phyloP scores from a whole-genome alignment of 2,329 filamentous ascomycete genomes.

The Exophiala dermatitidis region DNA sequence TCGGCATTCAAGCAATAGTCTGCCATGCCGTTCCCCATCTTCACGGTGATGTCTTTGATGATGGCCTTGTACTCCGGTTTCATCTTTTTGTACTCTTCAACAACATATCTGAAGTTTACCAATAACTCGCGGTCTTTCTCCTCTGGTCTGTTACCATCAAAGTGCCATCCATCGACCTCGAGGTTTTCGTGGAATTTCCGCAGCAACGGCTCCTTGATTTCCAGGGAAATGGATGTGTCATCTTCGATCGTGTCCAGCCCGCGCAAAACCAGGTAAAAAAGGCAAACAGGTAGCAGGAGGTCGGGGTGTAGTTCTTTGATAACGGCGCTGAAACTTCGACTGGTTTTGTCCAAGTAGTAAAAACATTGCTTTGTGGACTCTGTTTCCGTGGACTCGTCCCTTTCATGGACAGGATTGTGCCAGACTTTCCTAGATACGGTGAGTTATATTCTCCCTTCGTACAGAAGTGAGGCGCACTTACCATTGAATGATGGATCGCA shows the following conservation, averaged over 20 bases:
- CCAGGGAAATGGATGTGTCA: slow-evolving; percentile 83
- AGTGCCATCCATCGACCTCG: slow-evolving; percentile 83
- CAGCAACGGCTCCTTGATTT: slow-evolving; percentile 77
- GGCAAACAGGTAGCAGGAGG: slow-evolving; percentile 74
- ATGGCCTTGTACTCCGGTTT: slow-evolving; percentile 78
- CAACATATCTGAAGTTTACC: slow-evolving; percentile 82
- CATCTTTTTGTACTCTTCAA: slow-evolving; percentile 79
- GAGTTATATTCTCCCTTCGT: slow-evolving; percentile 6
- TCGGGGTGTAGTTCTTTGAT: slow-evolving; percentile 95
- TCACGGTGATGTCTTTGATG: slow-evolving; percentile 83
- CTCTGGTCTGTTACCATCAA: slow-evolving; percentile 72
- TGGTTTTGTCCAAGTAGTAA: slow-evolving; percentile 75
- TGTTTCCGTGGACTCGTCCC: slow-evolving; percentile 68
- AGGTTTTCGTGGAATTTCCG: slow-evolving; percentile 73
- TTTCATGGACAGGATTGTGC: slow-evolving; percentile 87
- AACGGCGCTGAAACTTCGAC: slow-evolving; percentile 84
- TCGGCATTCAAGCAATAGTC: slow-evolving; percentile 85
- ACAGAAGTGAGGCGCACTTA: slow-evolving; percentile 39
- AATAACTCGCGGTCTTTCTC: slow-evolving; percentile 93
- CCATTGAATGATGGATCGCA: slow-evolving; percentile 86
- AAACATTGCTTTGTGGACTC: slow-evolving; percentile 74
- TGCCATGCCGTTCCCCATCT: slow-evolving; percentile 98
- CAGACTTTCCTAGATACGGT: slow-evolving; percentile 68
- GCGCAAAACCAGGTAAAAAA: slow-evolving; percentile 90
- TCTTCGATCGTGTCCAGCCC: slow-evolving; percentile 98